These are phyloP conservation scores for Aspergillus bridgeri DNA, from an alignment of 495 filamentous ascomycete genomes.

Conservation along the genomic window DNA sequence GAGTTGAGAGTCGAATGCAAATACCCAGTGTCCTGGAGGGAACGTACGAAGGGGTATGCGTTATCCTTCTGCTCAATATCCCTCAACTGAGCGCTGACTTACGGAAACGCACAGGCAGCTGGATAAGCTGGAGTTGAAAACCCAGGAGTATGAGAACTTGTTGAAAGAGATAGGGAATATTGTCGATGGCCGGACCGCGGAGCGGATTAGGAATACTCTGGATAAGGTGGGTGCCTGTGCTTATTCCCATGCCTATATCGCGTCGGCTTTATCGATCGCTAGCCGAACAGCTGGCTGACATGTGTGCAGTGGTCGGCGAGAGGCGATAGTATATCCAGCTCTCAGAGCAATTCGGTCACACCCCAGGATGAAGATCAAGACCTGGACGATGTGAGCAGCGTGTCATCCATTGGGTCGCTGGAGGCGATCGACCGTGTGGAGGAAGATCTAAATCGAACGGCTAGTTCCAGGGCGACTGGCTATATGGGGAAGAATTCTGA, in stretches of 20 bases:
- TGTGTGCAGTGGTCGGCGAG: constrained; percentile 15
- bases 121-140: constrained; percentile 42
- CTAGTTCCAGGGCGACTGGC: constrained; percentile 51
- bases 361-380: constrained; percentile 36
- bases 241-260: background rate
- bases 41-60: constrained; percentile 52
- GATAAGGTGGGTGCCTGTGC: constrained; percentile 34
- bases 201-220: constrained; percentile 36
- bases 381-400: constrained; percentile 25
- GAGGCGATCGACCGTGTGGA: constrained; percentile 59
- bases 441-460: constrained; percentile 55
- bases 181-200: constrained; percentile 32
- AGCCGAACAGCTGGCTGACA: background rate
- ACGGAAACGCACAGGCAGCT: constrained; percentile 29
- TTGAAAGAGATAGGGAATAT: constrained; percentile 36
- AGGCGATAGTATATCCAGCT: constrained; percentile 26
- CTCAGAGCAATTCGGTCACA: constrained; percentile 27
- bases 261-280: background rate
- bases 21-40: constrained; percentile 58
- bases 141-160: constrained; percentile 48
- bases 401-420: constrained; percentile 58
- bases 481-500: constrained; percentile 67
- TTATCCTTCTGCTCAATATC: background rate
- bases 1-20: constrained; percentile 47
- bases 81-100: background rate